Conservation (phyloP, 208 protist species). For the Novymonas esmeraldas region DNA sequence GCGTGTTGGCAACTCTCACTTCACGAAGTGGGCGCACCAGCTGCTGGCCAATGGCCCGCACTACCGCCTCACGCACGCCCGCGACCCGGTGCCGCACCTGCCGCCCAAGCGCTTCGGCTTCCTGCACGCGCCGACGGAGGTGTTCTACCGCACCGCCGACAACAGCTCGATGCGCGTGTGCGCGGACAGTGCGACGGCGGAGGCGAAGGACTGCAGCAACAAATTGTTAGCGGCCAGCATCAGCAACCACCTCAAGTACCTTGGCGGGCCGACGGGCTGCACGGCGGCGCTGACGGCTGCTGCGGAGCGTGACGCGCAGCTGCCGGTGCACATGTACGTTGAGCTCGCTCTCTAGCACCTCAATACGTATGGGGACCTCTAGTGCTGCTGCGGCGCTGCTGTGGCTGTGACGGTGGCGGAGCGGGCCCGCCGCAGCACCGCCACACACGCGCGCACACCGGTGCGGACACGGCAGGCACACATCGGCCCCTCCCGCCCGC, state of each 20-base stretch:
- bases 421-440: too few species aligned
- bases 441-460: too few species aligned
- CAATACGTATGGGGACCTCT: not conserved
- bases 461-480: too few species aligned
- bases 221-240: slow-evolving; percentile 21
- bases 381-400: not conserved
- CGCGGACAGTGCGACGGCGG: slow-evolving; percentile 30
- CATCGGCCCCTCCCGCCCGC: too few species aligned
- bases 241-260: slow-evolving; percentile 53
- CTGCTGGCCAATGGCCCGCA: slow-evolving; percentile 32
- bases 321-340: slow-evolving; percentile 5
- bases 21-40: slow-evolving; percentile 28
- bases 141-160: slow-evolving; percentile 35
- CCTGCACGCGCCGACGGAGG: slow-evolving; percentile 42
- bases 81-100: slow-evolving; percentile 62
- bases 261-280: slow-evolving; percentile 40
- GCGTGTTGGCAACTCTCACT: slow-evolving; percentile 60
- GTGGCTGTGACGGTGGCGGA: too few species aligned
- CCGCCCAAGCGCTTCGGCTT: slow-evolving; percentile 38
- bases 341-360: not conserved
- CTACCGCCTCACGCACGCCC: slow-evolving; percentile 54
- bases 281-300: not conserved
- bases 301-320: not conserved
- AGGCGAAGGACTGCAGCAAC: slow-evolving; percentile 50
- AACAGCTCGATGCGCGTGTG: slow-evolving; percentile 26